Evolutionary conservation across 78 protist genomes (phyloP), one percentile per base, ranked within the genome.

Genomic region (Diacronema lutheri): DNA sequence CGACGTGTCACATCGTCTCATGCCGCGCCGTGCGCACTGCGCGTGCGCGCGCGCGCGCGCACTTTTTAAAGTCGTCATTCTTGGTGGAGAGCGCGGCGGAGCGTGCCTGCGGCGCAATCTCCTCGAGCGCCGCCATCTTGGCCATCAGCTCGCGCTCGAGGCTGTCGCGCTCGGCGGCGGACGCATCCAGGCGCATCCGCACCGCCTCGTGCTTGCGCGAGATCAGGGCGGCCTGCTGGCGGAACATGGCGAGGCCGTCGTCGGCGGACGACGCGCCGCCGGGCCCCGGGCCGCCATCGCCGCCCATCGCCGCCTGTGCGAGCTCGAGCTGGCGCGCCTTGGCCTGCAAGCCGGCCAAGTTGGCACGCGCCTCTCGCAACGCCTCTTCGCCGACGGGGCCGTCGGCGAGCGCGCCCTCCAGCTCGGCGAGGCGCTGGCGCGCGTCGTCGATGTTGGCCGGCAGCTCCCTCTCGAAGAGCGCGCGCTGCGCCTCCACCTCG

Each of bases 191-290:
- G 23, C 62, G 62, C 33, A 2, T 37, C 19, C 1, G 1, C 38
- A 37, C 38, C 38, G 5, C 35, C 74, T 62, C 56, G 20, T 33
- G 16, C 74, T 81, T 81, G 40, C 35, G 26, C 23, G 85, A 57
- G 23, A 81, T 73, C 21, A 81, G 66, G 25, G 5, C 11, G 40
- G 78, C 86, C 50, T 82, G 86, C 78, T 82, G 86, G 29, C 79
- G 78, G 65, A 66, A 82, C 79, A 66, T 44, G 29, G 78, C 61
- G 56, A 82, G 86, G 66, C 50, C 46, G 66, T 65, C 86, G 68
- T 82, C 86, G 14, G n/a, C n/a, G n/a, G n/a, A n/a, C n/a, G 62
- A 57, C 25, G 23, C n/a, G 62, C 62, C n/a, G n/a, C n/a, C 16
- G 62, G 23, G 23, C 25, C 62, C n/a, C 25, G 25, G 23, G 62